Conservation (phyloP, 148 eudicot genomes). For the Rhododendron ovatum region DNA sequence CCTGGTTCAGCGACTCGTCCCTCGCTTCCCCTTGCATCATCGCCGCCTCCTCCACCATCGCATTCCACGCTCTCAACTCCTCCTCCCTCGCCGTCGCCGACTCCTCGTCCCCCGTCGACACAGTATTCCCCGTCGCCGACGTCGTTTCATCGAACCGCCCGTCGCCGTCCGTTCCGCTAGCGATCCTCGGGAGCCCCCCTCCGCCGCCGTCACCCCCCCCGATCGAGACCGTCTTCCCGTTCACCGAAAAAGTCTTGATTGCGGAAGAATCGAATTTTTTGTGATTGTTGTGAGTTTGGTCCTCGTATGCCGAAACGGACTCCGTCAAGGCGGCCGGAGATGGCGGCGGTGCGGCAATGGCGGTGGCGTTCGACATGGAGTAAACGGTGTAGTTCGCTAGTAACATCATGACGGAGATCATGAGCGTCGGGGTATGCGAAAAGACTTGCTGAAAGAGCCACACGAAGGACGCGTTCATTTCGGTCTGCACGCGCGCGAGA, state of each 20-base stretch:
- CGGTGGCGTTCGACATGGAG: conserved; percentile 50
- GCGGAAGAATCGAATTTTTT: conserved; percentile 36
- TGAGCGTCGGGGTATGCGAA: conserved; percentile 73
- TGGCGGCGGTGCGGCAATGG: conserved; percentile 27
- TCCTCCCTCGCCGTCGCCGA: conserved; percentile 36
- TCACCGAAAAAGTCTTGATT: conserved; percentile 23
- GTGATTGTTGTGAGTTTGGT: neutral
- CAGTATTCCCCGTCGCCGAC: neutral
- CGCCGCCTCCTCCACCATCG: conserved; percentile 58
- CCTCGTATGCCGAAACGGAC: conserved; percentile 17
- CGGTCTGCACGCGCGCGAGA: conserved; percentile 55
- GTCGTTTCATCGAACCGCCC: conserved; percentile 36
- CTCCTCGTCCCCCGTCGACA: conserved; percentile 26
- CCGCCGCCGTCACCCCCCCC: conserved; percentile 78
- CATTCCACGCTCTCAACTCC: conserved; percentile 53
- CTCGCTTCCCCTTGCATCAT: conserved; percentile 41
- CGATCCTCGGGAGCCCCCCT: conserved; percentile 31
- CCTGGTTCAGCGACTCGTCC: conserved; percentile 47
- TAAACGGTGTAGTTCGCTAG: conserved; percentile 80
- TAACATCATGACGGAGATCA: conserved; percentile 80
- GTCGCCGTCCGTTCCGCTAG: conserved; percentile 68
- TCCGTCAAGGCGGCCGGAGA: conserved; percentile 11
- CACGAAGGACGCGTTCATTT: conserved; percentile 79
- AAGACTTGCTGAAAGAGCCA: conserved; percentile 91
- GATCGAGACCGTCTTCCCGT: conserved; percentile 41